Conservation (phyloP, 768 basidiomycete genomes). For the Tylopilus intermedius region DNA sequence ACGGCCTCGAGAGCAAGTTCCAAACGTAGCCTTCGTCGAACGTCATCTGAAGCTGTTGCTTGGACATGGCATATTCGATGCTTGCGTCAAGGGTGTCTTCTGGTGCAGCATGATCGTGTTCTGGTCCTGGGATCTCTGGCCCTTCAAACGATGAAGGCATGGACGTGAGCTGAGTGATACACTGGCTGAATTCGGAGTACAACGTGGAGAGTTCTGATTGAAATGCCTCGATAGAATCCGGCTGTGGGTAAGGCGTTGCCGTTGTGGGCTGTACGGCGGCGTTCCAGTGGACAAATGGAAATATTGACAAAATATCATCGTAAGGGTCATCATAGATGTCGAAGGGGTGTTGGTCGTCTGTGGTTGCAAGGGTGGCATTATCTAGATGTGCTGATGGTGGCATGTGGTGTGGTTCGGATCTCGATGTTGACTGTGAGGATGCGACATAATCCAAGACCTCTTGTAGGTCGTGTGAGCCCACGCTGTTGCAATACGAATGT, state of each 20-base stretch:
- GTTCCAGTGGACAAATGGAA: conserved; percentile 26
- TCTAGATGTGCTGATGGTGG: conserved; percentile 9
- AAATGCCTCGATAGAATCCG: conserved; percentile 29
- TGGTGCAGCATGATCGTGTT: conserved; percentile 3
- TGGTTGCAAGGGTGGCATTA: conserved; percentile 1
- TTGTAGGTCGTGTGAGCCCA: conserved; percentile 12
- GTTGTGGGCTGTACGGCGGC: conserved; percentile 16
- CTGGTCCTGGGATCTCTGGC: conserved; percentile 9
- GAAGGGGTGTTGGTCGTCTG: conserved; percentile 3
- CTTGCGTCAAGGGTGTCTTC: conserved; percentile 30
- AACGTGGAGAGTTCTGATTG: conserved; percentile 38
- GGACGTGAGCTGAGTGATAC: conserved; percentile 41
- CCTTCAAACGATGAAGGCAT: conserved; percentile 31
- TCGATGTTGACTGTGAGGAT: conserved; percentile 8
- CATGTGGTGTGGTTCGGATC: conserved; percentile 14
- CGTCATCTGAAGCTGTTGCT: conserved; percentile 54
- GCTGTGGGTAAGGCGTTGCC: background rate
- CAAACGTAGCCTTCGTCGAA: conserved; percentile 60
- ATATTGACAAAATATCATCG: conserved; percentile 9
- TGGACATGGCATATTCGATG: conserved; percentile 51
- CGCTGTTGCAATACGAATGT: conserved; percentile 5
- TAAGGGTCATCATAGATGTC: conserved; percentile 14
- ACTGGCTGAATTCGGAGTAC: conserved; percentile 47
- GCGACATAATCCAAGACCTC: conserved; percentile 7
- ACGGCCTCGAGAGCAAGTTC: conserved; percentile 35